These are phyloP conservation scores for Clitocybe nebularis DNA, from an alignment of 1,284 basidiomycete genomes.

Conservation along the genomic window DNA sequence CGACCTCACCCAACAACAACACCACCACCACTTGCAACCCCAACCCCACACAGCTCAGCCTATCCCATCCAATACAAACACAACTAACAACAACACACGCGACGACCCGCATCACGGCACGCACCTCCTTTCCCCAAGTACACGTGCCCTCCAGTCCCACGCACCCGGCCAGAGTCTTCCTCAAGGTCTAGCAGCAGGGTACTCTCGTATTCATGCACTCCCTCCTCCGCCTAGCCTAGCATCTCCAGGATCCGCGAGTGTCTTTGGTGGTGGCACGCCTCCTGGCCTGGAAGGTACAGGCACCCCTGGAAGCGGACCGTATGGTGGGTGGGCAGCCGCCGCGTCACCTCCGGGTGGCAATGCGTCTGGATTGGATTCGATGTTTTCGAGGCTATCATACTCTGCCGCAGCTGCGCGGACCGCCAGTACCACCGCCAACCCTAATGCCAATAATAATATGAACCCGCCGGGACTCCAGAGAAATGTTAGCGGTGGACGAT, in stretches of 20 bases:
- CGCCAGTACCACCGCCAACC: conserved; percentile 3
- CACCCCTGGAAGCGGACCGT: conserved; percentile 21
- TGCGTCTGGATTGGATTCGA: conserved; percentile 35
- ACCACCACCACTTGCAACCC: conserved; percentile 22
- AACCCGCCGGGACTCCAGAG: conserved; percentile 37
- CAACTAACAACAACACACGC: not conserved
- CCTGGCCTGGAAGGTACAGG: conserved; percentile 15
- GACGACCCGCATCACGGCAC: conserved; percentile 15
- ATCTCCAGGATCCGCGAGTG: conserved; percentile 38
- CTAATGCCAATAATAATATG: conserved; percentile 16
- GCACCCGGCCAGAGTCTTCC: conserved; percentile 86
- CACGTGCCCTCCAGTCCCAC: conserved; percentile 70
- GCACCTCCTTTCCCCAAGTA: conserved; percentile 51
- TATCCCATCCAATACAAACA: conserved; percentile 21
- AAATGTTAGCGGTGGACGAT: conserved; percentile 32
- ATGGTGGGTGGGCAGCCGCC: conserved; percentile 24
- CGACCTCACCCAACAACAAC: conserved; percentile 37
- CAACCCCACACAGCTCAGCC: conserved; percentile 23
- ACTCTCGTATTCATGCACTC: conserved; percentile 77
- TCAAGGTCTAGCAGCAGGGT: conserved; percentile 82
- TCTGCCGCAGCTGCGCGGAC: conserved; percentile 35
- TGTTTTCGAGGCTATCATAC: conserved; percentile 48
- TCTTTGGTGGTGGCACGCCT: conserved; percentile 23
- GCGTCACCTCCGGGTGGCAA: conserved; percentile 22
- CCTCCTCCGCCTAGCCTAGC: conserved; percentile 41